Percentiles rank a stretch among this genome's conserved stretches.
phyloP scores from a whole-genome alignment of 352 stramenopile genomes.

The Globisporangium middletonii region DNA sequence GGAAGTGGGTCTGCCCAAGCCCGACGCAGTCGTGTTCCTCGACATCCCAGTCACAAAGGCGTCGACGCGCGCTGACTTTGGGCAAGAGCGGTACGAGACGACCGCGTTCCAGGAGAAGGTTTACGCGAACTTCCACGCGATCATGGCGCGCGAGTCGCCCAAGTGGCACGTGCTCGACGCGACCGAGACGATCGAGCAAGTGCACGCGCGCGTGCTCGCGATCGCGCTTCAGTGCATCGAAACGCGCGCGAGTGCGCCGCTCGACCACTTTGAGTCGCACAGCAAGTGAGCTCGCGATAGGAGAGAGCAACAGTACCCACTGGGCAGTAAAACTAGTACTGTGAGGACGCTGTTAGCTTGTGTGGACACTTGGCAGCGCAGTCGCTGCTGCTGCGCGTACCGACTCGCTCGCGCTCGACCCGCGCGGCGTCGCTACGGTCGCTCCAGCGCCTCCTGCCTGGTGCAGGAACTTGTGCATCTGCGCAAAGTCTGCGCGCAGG shows the following conservation, averaged over 20 bases:
- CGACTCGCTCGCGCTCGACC: neutral
- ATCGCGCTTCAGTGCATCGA: slow-evolving; percentile 50
- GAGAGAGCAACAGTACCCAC: neutral
- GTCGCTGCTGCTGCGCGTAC: neutral
- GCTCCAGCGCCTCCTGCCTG: slow-evolving; percentile 19
- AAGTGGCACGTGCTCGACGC: slow-evolving; percentile 80
- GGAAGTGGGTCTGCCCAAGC: slow-evolving; percentile 95
- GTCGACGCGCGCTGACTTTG: slow-evolving; percentile 89
- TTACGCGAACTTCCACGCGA: slow-evolving; percentile 68
- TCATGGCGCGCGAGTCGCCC: slow-evolving; percentile 35
- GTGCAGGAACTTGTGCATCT: slow-evolving; percentile 74
- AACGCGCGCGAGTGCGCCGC: slow-evolving; percentile 15
- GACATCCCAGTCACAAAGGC: slow-evolving; percentile 92
- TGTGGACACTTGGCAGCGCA: too few species aligned
- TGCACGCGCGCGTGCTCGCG: slow-evolving; percentile 53
- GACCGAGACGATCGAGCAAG: slow-evolving; percentile 65
- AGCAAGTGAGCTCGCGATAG: too few species aligned
- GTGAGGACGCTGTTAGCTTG: neutral
- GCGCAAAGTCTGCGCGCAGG: slow-evolving; percentile 35
- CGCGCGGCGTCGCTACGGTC: neutral
- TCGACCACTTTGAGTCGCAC: slow-evolving; percentile 32
- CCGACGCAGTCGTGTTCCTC: slow-evolving; percentile 97
- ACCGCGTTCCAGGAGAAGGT: slow-evolving; percentile 85
- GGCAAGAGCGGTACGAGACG: slow-evolving; percentile 90
- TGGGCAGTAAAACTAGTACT: neutral